Conservation (phyloP, 2,329 filamentous ascomycete species). For the Metarhizium album region DNA sequence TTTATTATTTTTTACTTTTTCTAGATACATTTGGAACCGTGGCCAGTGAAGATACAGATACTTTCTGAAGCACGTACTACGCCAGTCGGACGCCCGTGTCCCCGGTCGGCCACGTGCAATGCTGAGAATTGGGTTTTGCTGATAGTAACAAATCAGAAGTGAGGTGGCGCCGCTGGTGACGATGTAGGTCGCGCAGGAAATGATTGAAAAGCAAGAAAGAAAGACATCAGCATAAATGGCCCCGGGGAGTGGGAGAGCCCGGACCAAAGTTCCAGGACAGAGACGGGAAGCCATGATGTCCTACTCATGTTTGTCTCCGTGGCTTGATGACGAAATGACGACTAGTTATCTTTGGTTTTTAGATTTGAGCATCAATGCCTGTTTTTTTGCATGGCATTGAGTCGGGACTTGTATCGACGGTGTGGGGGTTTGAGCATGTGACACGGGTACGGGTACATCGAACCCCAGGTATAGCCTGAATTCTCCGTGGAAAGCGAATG, state of each 20-base stretch:
- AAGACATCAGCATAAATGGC: not conserved
- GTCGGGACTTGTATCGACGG: constrained; percentile 1
- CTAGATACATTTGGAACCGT: constrained; percentile 20
- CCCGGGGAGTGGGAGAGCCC: not conserved
- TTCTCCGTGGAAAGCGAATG: not conserved
- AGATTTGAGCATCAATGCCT: constrained; percentile 8
- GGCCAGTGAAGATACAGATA: constrained; percentile 24
- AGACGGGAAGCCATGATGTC: not conserved
- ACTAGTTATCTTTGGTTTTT: constrained; percentile 9
- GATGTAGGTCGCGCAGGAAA: no score
- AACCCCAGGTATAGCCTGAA: not conserved
- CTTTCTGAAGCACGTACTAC: constrained; percentile 18
- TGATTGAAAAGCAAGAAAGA: not conserved
- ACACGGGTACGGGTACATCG: not conserved
- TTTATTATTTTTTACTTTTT: no score
- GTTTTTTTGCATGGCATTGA: not conserved
- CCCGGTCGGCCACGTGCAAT: not conserved
- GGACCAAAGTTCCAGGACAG: not conserved
- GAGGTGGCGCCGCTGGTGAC: no score
- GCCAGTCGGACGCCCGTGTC: not conserved
- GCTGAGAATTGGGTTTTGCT: not conserved
- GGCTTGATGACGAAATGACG: constrained; percentile 11
- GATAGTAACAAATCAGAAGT: not conserved
- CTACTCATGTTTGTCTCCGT: constrained; percentile 6
- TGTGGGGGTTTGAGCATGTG: not conserved